Conservation (phyloP, 2,329 filamentous ascomycete genomes). For the Capronia americana region DNA sequence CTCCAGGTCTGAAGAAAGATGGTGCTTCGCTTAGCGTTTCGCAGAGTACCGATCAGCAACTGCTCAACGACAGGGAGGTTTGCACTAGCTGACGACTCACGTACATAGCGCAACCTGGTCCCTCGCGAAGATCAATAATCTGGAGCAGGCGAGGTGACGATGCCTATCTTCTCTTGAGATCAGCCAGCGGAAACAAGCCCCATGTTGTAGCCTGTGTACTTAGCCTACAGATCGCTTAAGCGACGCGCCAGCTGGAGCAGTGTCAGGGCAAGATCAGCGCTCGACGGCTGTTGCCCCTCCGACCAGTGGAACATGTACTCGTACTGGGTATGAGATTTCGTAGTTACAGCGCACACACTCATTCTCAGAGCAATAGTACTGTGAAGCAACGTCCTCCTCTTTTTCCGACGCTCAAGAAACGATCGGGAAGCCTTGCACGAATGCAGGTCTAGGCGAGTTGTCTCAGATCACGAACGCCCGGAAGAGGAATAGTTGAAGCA, state of each 20-base stretch:
- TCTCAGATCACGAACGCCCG: not conserved
- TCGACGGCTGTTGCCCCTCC: not conserved
- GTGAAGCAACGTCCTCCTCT: not conserved
- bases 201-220: not conserved
- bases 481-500: not conserved
- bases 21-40: constrained; percentile 8
- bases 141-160: not conserved
- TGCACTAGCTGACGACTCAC: constrained; percentile 1
- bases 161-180: not conserved
- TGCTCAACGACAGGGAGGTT: not conserved
- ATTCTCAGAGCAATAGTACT: not conserved
- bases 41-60: constrained; percentile 5
- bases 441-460: constrained; percentile 1
- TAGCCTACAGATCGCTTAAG: not conserved
- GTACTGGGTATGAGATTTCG: not conserved
- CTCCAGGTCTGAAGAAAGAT: not conserved
- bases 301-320: not conserved
- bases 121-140: constrained; percentile 9
- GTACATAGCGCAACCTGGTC: constrained; percentile 14
- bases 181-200: not conserved
- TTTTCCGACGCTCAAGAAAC: not conserved
- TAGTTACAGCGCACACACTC: not conserved
- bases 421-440: not conserved
- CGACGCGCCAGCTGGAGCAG: not conserved
- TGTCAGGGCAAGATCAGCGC: not conserved